These are phyloP conservation scores for Lachancea cidri DNA, from an alignment of 805 yeast genomes.

Conservation along the genomic window DNA sequence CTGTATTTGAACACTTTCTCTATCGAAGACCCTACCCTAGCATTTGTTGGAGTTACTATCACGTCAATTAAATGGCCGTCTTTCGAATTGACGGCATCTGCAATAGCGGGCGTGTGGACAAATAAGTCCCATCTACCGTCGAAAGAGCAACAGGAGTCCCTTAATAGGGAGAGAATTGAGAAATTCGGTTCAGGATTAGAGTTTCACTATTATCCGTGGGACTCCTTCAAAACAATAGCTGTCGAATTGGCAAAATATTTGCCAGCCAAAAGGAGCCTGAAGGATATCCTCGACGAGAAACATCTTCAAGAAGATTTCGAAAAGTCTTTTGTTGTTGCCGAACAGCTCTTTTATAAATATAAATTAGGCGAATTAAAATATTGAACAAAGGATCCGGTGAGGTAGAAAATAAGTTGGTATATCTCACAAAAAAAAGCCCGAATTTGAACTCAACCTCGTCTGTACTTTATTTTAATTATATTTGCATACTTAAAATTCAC, in stretches of 20 bases:
- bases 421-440: too few species aligned
- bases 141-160: slow-evolving; percentile 35
- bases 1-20: slow-evolving; percentile 43
- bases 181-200: slow-evolving; percentile 18
- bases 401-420: too few species aligned
- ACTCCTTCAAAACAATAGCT: slow-evolving; percentile 9
- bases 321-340: slow-evolving; percentile 11
- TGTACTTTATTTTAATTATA: too few species aligned
- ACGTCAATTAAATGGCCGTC: slow-evolving; percentile 44
- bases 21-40: slow-evolving; percentile 41
- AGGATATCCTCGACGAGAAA: slow-evolving; percentile 11
- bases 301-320: slow-evolving; percentile 11
- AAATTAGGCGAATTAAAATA: slow-evolving; percentile 1
- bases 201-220: slow-evolving; percentile 36
- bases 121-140: slow-evolving; percentile 38
- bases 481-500: too few species aligned
- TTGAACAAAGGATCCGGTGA: too few species aligned
- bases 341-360: slow-evolving; percentile 13
- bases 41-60: slow-evolving; percentile 38
- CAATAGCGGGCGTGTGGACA: slow-evolving; percentile 54
- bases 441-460: too few species aligned
- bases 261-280: slow-evolving; percentile 10
- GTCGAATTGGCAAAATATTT: slow-evolving; percentile 5
- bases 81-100: slow-evolving; percentile 49
- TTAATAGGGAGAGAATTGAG: slow-evolving; percentile 31